Evolutionary conservation across 2,329 filamentous ascomycete genomes (phyloP).

Genomic region (Epichloe festucae): DNA sequence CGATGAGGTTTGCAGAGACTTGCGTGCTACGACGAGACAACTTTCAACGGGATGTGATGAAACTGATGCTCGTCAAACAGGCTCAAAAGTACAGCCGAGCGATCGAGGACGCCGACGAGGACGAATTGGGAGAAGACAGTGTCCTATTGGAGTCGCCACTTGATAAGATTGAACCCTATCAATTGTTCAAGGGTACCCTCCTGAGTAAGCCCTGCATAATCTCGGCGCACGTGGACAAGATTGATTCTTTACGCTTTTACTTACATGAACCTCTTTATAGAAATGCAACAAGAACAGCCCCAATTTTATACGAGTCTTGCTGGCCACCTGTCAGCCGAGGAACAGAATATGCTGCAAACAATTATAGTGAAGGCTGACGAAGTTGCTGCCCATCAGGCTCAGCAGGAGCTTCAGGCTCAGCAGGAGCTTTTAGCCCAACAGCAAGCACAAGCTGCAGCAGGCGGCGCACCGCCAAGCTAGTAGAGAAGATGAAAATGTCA

Average conservation of each 20-base stretch:
- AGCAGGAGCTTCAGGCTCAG: slow-evolving; percentile 9
- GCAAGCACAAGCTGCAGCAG: slow-evolving; percentile 8
- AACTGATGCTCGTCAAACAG: slow-evolving; percentile 24
- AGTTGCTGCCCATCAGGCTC: slow-evolving; percentile 19
- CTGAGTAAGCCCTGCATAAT: slow-evolving; percentile 50
- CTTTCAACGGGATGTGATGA: too few species aligned
- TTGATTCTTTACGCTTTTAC: neutral
- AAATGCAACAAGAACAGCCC: slow-evolving; percentile 80
- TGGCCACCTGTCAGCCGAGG: slow-evolving; percentile 63
- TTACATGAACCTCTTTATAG: slow-evolving; percentile 29
- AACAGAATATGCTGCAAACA: slow-evolving; percentile 67
- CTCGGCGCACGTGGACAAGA: neutral
- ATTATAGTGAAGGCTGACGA: slow-evolving; percentile 54
- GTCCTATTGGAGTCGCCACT: slow-evolving; percentile 85
- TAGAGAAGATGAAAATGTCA: neutral
- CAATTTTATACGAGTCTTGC: slow-evolving; percentile 76
- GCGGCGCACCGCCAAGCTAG: slow-evolving; percentile 6
- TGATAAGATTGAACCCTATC: slow-evolving; percentile 90
- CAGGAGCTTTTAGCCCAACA: slow-evolving; percentile 17
- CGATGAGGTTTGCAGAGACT: slow-evolving; percentile 53
- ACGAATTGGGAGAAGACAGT: slow-evolving; percentile 86
- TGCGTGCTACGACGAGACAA: neutral
- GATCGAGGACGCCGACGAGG: slow-evolving; percentile 58
- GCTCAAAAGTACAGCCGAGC: slow-evolving; percentile 72
- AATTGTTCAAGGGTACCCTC: slow-evolving; percentile 71